These are phyloP conservation scores for Picochlorum sp. DNA, from an alignment of 139 green algal species.

Conservation along the genomic window DNA sequence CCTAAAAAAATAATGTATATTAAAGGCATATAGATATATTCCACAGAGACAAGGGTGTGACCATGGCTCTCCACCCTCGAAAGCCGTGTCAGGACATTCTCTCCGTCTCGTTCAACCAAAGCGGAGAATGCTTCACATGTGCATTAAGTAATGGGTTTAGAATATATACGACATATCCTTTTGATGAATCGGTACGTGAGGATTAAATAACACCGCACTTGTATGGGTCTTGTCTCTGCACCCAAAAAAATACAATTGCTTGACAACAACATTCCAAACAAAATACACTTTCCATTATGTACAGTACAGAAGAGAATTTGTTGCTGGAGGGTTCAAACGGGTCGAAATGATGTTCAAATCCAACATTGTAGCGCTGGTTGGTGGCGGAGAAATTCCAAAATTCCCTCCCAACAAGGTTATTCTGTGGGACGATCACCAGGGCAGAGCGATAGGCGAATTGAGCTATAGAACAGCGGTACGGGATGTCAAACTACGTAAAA, in stretches of 20 bases:
- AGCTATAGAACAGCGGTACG: slow-evolving; percentile 81
- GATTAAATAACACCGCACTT: neutral
- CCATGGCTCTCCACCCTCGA: slow-evolving; percentile 7
- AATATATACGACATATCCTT: slow-evolving; percentile 88
- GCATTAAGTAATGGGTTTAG: slow-evolving; percentile 74
- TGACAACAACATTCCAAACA: no score
- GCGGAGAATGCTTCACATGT: slow-evolving; percentile 76
- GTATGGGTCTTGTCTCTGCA: no score
- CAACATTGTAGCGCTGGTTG: slow-evolving; percentile 93
- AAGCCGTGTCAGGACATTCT: slow-evolving; percentile 32
- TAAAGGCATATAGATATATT: no score
- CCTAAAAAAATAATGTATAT: no score
- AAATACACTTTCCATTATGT: neutral
- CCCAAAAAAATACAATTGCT: no score
- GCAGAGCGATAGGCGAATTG: slow-evolving; percentile 89
- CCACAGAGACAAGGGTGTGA: neutral
- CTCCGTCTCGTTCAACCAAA: slow-evolving; percentile 53
- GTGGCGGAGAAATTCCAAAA: slow-evolving; percentile 65
- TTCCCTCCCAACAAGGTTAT: slow-evolving; percentile 89
- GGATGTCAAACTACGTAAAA: slow-evolving; percentile 72
- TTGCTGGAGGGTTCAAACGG: slow-evolving; percentile 58
- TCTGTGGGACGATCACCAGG: slow-evolving; percentile 96
- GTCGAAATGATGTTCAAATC: slow-evolving; percentile 96
- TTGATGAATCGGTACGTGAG: slow-evolving; percentile 71
- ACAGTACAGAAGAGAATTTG: slow-evolving; percentile 80